Evolutionary conservation across 805 yeast species (phyloP).

Genomic region (Candida ulmi): DNA sequence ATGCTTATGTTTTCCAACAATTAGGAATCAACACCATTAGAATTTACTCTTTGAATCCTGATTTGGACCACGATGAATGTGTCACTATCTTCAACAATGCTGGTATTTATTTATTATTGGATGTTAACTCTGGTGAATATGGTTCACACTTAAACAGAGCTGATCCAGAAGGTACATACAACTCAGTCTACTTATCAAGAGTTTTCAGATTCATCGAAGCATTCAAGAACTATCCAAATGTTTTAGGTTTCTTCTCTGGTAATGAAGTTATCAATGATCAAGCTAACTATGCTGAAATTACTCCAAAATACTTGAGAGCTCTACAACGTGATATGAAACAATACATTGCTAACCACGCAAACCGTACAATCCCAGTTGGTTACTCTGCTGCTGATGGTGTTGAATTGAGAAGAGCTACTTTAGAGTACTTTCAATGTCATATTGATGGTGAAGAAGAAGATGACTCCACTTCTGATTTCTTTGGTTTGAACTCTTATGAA

Average conservation of each 20-base stretch:
- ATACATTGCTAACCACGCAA: constrained; percentile 61
- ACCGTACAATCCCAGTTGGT: constrained; percentile 88
- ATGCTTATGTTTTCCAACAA: constrained; percentile 70
- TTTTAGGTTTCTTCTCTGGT: constrained; percentile 85
- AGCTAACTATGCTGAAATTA: constrained; percentile 46
- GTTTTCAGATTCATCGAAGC: constrained; percentile 83
- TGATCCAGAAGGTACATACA: constrained; percentile 67
- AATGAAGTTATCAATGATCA: constrained; percentile 88
- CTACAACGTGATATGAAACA: constrained; percentile 88
- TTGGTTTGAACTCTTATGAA: constrained; percentile 89
- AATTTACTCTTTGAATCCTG: constrained; percentile 79
- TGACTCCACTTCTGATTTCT: constrained; percentile 75
- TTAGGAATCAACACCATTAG: constrained; percentile 83
- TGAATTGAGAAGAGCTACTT: constrained; percentile 64
- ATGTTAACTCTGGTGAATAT: constrained; percentile 70
- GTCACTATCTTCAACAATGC: constrained; percentile 86
- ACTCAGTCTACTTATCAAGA: constrained; percentile 61
- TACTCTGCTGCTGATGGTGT: constrained; percentile 89
- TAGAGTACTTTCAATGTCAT: constrained; percentile 80
- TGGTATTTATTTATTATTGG: constrained; percentile 83
- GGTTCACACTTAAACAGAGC: constrained; percentile 69
- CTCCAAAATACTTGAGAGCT: constrained; percentile 82
- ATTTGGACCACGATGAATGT: constrained; percentile 83
- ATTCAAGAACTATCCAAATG: constrained; percentile 77
- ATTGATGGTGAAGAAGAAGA: constrained; percentile 46